Base-by-base conservation (phyloP, 2,329 filamentous ascomycete genomes). In the Chrysosporium keratinophilum region DNA sequence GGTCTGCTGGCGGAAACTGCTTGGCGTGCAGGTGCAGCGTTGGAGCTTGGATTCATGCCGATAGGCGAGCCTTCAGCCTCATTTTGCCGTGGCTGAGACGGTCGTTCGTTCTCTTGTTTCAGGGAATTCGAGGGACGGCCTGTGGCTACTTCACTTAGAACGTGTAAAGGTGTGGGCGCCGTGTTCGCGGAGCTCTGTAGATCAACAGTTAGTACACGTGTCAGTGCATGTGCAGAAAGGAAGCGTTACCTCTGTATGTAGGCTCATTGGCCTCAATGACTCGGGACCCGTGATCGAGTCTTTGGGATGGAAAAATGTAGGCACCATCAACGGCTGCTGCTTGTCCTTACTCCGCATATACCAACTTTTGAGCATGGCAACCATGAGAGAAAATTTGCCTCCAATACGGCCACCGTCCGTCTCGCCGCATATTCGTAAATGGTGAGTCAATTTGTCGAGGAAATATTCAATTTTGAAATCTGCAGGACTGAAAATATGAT, bases 341-440 rank as follows among this genome's bases (percentile, higher is more conserved):
- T 69, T 64, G 47, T 68, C 68, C 43, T 65, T 80, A 73, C 62
- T 78, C 57, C 71, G 74, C 56, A 64, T 66, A 64, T 85, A 87
- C 84, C 85, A 88, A 23, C 76, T 78, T 41, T 80, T 79, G 23
- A 90, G 70, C 81, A 88, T 84, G 48, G 78, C 73, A 9, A 89
- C 70, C 5, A 88, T 82, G 55, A 87, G 75, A 1, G 85, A 73
- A 58, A 89, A 89, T 66, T 87, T 88, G 48, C 76, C 74, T 0
- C 84, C 80, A 0, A 83, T 81, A 1, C 83, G 76, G 43, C 80
- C 86, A 56, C 77, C 79, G 49, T 84, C 80, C 0, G 78, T 77
- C 2, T 79, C 78, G 0, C 83, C 83, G 0, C 82, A 77, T 39
- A 77, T 75, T 55, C 77, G 76, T 61, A 91, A 85, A 60, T 84